These are phyloP conservation scores for Annulohypoxylon maeteangense DNA, from an alignment of 495 filamentous ascomycete genomes.

Conservation along the genomic window DNA sequence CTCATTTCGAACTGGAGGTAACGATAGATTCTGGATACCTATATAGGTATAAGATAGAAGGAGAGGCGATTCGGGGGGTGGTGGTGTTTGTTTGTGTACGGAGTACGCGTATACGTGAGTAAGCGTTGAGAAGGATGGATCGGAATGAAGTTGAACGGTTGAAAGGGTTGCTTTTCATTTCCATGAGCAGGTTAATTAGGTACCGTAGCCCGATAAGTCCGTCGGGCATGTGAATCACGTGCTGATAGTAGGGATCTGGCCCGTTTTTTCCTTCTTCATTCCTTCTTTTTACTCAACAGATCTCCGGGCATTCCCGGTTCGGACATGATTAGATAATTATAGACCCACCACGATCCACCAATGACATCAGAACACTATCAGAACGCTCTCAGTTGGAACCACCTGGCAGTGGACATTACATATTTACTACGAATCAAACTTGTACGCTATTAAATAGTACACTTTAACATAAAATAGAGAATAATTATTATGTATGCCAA, in stretches of 20 bases:
- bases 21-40: neutral
- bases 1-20: conserved; percentile 59
- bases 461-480: neutral
- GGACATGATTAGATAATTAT: neutral
- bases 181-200: conserved; percentile 20
- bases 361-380: conserved; percentile 10
- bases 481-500: neutral
- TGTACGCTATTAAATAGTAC: neutral
- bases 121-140: conserved; percentile 27
- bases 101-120: conserved; percentile 8
- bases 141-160: conserved; percentile 22
- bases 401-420: neutral
- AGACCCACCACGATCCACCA: neutral
- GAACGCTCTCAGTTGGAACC: neutral
- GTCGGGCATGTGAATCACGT: conserved; percentile 37
- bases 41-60: neutral
- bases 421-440: neutral
- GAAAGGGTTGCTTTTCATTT: conserved; percentile 16
- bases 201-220: conserved; percentile 40
- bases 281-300: neutral
- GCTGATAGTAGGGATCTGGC: conserved; percentile 24
- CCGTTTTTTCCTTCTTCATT: conserved; percentile 8
- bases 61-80: conserved; percentile 10
- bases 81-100: neutral
- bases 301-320: conserved; percentile 24